Evolutionary conservation across 192 early-diverging fungal genomes (phyloP).

Genomic region (Coemansia sp.): DNA sequence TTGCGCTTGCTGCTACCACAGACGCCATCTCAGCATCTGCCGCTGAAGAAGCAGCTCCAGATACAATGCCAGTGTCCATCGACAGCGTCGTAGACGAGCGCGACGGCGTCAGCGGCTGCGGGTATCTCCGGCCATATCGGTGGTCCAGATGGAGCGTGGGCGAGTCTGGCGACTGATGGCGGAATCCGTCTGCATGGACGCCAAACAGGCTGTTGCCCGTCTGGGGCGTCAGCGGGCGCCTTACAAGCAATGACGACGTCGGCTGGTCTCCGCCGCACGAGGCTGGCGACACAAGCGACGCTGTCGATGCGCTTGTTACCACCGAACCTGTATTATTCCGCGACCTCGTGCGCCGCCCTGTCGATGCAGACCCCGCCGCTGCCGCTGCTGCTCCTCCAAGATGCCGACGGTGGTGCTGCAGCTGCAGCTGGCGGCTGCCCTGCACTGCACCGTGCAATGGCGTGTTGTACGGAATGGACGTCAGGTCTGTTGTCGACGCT

Average conservation of each 20-base stretch:
- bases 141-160: conserved; percentile 30
- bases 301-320: conserved; percentile 12
- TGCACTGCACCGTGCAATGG: neutral
- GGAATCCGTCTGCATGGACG: conserved; percentile 1
- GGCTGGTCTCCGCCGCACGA: conserved; percentile 10
- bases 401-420: conserved; percentile 6
- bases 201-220: conserved; percentile 28
- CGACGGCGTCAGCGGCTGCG: conserved; percentile 46
- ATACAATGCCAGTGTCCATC: conserved; percentile 4
- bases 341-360: conserved; percentile 31
- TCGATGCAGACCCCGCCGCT: neutral
- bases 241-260: conserved; percentile 12
- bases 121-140: conserved; percentile 33
- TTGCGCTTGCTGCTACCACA: neutral
- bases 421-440: conserved; percentile 7
- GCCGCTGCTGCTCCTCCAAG: neutral
- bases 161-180: conserved; percentile 17
- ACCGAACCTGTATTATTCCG: conserved; percentile 28
- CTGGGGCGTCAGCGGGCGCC: conserved; percentile 52
- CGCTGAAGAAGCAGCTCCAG: conserved; percentile 9
- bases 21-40: conserved; percentile 9
- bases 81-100: conserved; percentile 41
- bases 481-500: conserved; percentile 23
- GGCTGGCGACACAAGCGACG: conserved; percentile 16
- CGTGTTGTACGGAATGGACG: conserved; percentile 30